Base-by-base conservation (phyloP, 2,329 filamentous ascomycete species). In the Pseudocercospora cruenta region DNA sequence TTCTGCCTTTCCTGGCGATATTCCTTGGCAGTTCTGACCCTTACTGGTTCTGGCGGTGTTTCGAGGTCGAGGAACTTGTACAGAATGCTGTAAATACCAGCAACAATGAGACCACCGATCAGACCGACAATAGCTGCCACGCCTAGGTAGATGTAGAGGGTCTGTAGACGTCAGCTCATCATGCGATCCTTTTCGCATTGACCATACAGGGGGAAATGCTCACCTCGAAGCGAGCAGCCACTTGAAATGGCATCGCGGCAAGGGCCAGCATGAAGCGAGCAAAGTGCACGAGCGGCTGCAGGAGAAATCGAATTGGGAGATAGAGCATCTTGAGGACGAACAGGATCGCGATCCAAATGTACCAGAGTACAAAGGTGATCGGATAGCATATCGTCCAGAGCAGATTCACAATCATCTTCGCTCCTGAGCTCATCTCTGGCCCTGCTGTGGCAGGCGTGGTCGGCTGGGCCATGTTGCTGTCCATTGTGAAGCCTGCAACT, bases 51-150 rank as follows among this genome's bases (percentile, higher is more conserved):
- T 2, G 67, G 53, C 19, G 66, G 62, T 10, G 68, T 57, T 47
- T 74, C 71, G 4, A 77, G 63, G n/a, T 63, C 39, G 2, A 76
- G 66, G 3, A 72, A 43, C 21, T 55, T 60, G 7, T 69, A 58
- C 6, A 76, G 54, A 31, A 85, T 74, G 64, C 80, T 82, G 65
- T 88, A 89, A 19, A 83, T 82, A 61, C 87, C 78, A 73, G 87
- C 84, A 51, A 93, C 77, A 19, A 86, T 70, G 59, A 88, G 77
- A 60, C 91, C 91, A 28, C 88, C 81, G 10, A 87, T 59, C 60
- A 89, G 79, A n/a, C 92, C 92, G 60, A 92, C 82, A 19, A 91
- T 78, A 33, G 86, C 84, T 7, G 91, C 92, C 24, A 88, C 84
- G 58, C 88, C 88, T 55, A 93, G 82, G 73, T 84, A 90, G 73